phyloP scores from a whole-genome alignment of 2,329 filamentous ascomycete species.

The Monosporascus sp. region DNA sequence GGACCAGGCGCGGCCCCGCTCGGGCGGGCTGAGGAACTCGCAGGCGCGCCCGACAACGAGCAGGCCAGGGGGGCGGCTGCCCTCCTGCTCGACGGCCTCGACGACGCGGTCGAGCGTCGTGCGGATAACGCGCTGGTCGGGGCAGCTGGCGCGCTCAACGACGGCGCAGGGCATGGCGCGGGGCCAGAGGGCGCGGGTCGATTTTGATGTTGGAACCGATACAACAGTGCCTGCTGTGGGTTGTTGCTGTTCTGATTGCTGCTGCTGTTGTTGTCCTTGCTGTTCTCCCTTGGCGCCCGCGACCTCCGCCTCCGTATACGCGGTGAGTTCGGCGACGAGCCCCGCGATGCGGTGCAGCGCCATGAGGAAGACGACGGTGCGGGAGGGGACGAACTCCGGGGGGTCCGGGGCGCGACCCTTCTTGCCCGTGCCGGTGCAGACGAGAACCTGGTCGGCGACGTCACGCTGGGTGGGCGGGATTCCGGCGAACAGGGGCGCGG shows the following conservation, averaged over 20 bases:
- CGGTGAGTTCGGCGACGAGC: slow-evolving; percentile 67
- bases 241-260: slow-evolving; percentile 22
- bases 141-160: slow-evolving; percentile 87
- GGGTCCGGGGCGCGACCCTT: slow-evolving; percentile 81
- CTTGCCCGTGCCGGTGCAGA: slow-evolving; percentile 95
- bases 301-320: slow-evolving; percentile 27
- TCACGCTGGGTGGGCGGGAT: slow-evolving; percentile 87
- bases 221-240: background rate
- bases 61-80: slow-evolving; percentile 82
- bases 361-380: slow-evolving; percentile 94
- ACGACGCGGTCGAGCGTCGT: slow-evolving; percentile 78
- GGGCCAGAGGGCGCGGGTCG: slow-evolving; percentile 56
- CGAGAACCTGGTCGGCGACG: slow-evolving; percentile 84
- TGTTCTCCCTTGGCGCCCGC: slow-evolving; percentile 16
- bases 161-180: slow-evolving; percentile 81
- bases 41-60: slow-evolving; percentile 83
- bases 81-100: slow-evolving; percentile 80
- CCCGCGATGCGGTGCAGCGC: slow-evolving; percentile 78
- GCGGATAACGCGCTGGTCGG: slow-evolving; percentile 87
- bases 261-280: slow-evolving; percentile 7
- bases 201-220: background rate
- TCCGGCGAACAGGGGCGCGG: slow-evolving; percentile 79
- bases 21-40: slow-evolving; percentile 62
- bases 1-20: slow-evolving; percentile 62
- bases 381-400: slow-evolving; percentile 68